Evolutionary conservation across 441 rosid genomes (phyloP), one percentile per base, ranked within the genome.

Genomic region (Eruca vesicaria): DNA sequence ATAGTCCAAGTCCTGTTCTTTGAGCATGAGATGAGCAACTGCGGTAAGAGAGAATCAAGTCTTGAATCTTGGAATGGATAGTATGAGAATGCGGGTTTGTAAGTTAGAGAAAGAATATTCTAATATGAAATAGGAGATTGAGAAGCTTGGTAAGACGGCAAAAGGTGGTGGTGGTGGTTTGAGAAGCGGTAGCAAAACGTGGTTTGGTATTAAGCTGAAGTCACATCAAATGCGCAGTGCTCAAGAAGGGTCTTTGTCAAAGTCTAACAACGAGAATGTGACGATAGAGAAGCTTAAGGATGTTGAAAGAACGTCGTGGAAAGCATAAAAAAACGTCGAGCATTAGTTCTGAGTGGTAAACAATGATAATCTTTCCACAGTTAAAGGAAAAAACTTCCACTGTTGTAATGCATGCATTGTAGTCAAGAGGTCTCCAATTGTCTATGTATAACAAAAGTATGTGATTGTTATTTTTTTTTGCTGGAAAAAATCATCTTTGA

Each of bases 41-140:
- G 90, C 99, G 1, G 92, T 90, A 33, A 83, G 97, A 79, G 99
- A 95, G 86, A 95, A 95, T 63, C 98, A 95, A 80, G 98, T 95
- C 9, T 66, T 95, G 82, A 93, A 93, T 80, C 97, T 91, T 10
- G 98, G 98, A 60, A 93, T 95, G 99, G 97, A 95, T 68, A 89
- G 80, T 77, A 95, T 95, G 99, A 90, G 97, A 75, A 81, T 83
- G 87, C 84, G 99, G 6, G 98, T 95, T 52, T 85, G 86, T 4
- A 98, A 95, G 85, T 95, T 95, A 0, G 97, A 93, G 87, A 90
- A 93, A 84, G 96, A 91, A 68, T 93, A 97, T 75, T 86, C 93
- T 0, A 89, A 63, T 85, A 95, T 95, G 99, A 92, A 84, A 84
- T 91, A 89, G 70, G 98, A 95, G 88, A 95, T 95, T 16, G 89